Conservation (phyloP, 31 red algal species). For the Porphyra umbilicalis region DNA sequence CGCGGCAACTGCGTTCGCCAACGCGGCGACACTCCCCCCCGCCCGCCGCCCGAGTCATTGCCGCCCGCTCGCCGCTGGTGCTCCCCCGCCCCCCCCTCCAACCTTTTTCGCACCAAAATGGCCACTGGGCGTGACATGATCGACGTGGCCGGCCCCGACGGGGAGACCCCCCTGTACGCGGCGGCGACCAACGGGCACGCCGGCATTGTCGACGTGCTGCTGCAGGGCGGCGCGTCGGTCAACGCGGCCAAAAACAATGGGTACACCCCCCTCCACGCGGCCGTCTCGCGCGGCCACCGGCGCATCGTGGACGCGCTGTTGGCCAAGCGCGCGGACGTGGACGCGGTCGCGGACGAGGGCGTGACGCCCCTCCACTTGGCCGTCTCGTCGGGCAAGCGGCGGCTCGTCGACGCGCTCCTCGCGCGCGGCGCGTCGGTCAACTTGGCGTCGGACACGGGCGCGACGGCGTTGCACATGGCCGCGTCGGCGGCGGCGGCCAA, state of each 20-base stretch:
- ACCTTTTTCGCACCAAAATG: no score
- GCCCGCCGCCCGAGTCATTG: no score
- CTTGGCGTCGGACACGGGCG: constrained; percentile 4
- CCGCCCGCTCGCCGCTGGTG: no score
- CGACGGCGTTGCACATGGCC: constrained; percentile 27
- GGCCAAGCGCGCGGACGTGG: constrained; percentile 13
- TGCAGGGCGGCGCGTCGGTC: background rate
- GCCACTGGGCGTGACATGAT: background rate
- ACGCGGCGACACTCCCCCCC: no score
- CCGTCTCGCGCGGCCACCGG: constrained; percentile 10
- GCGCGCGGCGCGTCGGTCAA: constrained; percentile 11
- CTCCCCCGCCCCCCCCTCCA: no score
- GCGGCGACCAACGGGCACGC: constrained; percentile 1
- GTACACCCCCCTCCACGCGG: constrained; percentile 33
- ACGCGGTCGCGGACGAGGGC: constrained; percentile 11
- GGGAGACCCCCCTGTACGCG: constrained; percentile 10
- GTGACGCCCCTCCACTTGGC: constrained; percentile 41
- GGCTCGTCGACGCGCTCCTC: constrained; percentile 13
- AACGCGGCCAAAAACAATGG: constrained; percentile 4
- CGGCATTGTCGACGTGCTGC: constrained; percentile 1
- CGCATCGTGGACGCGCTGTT: background rate
- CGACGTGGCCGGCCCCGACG: constrained; percentile 1
- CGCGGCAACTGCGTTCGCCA: no score
- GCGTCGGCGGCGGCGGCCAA: constrained; percentile 5
- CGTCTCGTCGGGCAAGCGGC: constrained; percentile 9